Evolutionary conservation across 1,139 yeast genomes (phyloP).

Genomic region (Yamadazyma atlantica): DNA sequence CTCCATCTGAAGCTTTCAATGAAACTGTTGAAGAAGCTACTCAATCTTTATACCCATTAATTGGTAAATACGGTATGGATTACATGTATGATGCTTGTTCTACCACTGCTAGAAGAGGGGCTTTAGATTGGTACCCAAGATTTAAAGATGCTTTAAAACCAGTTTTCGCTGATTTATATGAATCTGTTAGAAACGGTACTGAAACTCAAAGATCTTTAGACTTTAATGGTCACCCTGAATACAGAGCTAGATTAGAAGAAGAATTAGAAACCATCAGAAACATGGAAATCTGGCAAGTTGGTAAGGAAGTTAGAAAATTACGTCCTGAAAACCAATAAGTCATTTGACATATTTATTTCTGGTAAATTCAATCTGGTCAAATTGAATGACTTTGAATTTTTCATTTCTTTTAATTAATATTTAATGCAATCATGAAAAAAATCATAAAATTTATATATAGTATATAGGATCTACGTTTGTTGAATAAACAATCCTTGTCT

Average conservation of each 20-base stretch:
- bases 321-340: conserved; percentile 94
- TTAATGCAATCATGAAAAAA: conserved; percentile 15
- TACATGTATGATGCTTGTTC: conserved; percentile 99
- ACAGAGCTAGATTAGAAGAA: conserved; percentile 93
- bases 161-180: conserved; percentile 93
- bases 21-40: conserved; percentile 99
- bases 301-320: conserved; percentile 98
- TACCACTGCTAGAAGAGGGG: conserved; percentile 99
- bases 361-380: conserved; percentile 14
- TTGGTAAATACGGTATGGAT: conserved; percentile 99
- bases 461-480: conserved; percentile 34
- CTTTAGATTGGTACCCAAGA: conserved; percentile 99
- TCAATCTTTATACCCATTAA: conserved; percentile 97
- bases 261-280: conserved; percentile 91
- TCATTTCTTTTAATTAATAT: conserved; percentile 22
- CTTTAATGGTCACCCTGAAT: conserved; percentile 96
- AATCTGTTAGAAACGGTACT: conserved; percentile 90
- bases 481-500: conserved; percentile 34
- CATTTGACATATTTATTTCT: conserved; percentile 2
- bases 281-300: conserved; percentile 99
- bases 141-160: conserved; percentile 99
- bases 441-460: conserved; percentile 21
- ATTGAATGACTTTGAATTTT: conserved; percentile 19
- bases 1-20: conserved; percentile 99
- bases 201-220: conserved; percentile 98